Evolutionary conservation across 208 protist species (phyloP), one percentile per base, ranked within the genome.

Genomic region (Eutreptiella sp.): DNA sequence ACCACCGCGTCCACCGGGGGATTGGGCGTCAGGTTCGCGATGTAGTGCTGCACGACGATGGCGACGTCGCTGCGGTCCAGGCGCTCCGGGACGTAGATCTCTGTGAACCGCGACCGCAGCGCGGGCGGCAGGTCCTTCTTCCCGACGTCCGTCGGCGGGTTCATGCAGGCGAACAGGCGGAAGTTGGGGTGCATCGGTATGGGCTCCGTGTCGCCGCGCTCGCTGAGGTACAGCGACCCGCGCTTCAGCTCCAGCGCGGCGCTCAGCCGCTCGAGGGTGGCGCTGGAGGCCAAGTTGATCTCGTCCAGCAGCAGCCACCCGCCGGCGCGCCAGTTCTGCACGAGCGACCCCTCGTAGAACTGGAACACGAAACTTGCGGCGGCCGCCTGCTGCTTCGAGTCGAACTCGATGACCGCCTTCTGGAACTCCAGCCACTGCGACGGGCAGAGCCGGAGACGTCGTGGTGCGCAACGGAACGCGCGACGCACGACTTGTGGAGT

Each of bases 251-350:
- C 95, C 24, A 99, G 80, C 1, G 97, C 79, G 41, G 90, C 80
- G 24, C 81, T 92, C 34, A 97, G 80, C 19, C 88, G 73, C 65
- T 99, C 90, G 0, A 99, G 75, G 14, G 97, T 94, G 60, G 99
- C 97, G 0, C 85, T 85, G 0, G 90, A 80, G 3, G 97, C 97
- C 45, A 99, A 80, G 83, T 99, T 99, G 43, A 99, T 83, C 80
- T 99, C 98, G 71, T 99, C 98, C 0, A 99, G 80, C 5, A 99
- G 76, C 59, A 99, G 82, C 97, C 97, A 99, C 42, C 97, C 66
- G 2, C 98, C 98, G 53, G 94, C 80, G 1, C 82, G 75, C 60
- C 98, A 82, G 19, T 95, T 94, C 52, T 88, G 87, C 3, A 97
- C 83, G 7, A 99, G 81, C 2, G 90, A 88, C 29, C 93, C 93